A percentile compares a stretch with the other conserved stretches of the same genome.
These are phyloP conservation scores for Sporothrix pallida DNA, from an alignment of 2,329 filamentous ascomycete genomes.

Conservation along the genomic window DNA sequence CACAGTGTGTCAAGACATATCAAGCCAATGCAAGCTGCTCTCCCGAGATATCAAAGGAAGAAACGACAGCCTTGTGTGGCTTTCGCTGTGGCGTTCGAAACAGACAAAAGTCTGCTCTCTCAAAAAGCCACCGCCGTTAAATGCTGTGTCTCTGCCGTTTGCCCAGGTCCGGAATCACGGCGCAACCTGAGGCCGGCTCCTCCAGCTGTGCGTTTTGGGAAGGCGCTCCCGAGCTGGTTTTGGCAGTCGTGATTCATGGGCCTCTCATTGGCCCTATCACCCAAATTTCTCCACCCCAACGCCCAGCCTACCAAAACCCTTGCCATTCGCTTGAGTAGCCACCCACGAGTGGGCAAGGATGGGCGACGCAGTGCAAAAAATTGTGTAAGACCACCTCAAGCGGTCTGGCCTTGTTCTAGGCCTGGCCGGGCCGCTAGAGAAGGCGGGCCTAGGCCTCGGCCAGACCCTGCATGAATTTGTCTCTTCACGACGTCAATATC, in stretches of 20 bases:
- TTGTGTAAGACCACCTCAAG: background rate
- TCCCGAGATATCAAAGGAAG: background rate
- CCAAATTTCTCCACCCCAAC: background rate
- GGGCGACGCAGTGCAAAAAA: background rate
- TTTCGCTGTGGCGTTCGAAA: conserved; percentile 1
- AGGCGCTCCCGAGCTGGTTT: conserved; percentile 7
- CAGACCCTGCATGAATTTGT: conserved; percentile 1
- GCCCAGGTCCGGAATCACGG: conserved; percentile 3
- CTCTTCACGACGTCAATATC: no score
- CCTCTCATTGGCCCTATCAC: background rate
- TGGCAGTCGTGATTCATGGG: background rate
- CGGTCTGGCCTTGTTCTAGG: conserved; percentile 22
- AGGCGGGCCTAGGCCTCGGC: conserved; percentile 3
- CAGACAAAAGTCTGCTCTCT: background rate
- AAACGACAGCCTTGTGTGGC: conserved; percentile 26
- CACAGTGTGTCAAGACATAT: background rate
- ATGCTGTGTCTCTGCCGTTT: background rate
- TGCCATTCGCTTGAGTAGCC: background rate
- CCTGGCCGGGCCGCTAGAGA: conserved; percentile 6
- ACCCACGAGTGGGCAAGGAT: background rate
- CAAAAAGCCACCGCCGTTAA: background rate
- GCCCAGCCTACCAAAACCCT: background rate
- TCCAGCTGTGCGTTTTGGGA: conserved; percentile 1
- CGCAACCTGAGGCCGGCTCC: background rate
- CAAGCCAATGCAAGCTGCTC: background rate